phyloP scores from a whole-genome alignment of 805 yeast genomes.

The Sugiyamaella smithiae region DNA sequence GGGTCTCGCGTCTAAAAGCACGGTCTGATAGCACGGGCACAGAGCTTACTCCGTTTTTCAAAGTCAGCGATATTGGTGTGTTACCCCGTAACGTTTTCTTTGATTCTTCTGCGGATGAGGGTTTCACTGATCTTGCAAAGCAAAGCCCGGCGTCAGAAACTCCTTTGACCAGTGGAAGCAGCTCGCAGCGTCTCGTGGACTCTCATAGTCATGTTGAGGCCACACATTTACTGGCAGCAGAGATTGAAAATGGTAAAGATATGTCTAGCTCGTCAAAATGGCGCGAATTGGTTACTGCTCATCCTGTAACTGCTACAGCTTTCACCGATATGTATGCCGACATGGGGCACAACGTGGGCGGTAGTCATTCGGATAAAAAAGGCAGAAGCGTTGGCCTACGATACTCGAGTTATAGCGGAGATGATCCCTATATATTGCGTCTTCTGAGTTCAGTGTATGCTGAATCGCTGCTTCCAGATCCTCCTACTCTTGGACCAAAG shows the following conservation, averaged over 20 bases:
- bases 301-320: slow-evolving; percentile 18
- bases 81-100: slow-evolving; percentile 24
- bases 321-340: slow-evolving; percentile 23
- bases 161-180: neutral
- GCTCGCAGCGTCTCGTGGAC: neutral
- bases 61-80: slow-evolving; percentile 15
- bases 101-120: slow-evolving; percentile 11
- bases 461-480: slow-evolving; percentile 55
- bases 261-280: neutral
- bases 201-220: slow-evolving; percentile 8
- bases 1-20: slow-evolving; percentile 22
- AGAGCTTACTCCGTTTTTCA: slow-evolving; percentile 3
- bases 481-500: slow-evolving; percentile 62
- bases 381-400: slow-evolving; percentile 32
- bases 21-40: neutral
- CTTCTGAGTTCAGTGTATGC: slow-evolving; percentile 53
- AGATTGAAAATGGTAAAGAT: neutral
- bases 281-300: slow-evolving; percentile 7
- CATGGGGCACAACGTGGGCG: slow-evolving; percentile 8
- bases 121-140: slow-evolving; percentile 10
- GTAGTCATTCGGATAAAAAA: neutral
- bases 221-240: slow-evolving; percentile 8
- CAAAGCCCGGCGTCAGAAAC: neutral
- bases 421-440: slow-evolving; percentile 57
- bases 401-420: slow-evolving; percentile 57